Evolutionary conservation across 2,329 filamentous ascomycete species (phyloP).

Genomic region (Gremmenia infestans): DNA sequence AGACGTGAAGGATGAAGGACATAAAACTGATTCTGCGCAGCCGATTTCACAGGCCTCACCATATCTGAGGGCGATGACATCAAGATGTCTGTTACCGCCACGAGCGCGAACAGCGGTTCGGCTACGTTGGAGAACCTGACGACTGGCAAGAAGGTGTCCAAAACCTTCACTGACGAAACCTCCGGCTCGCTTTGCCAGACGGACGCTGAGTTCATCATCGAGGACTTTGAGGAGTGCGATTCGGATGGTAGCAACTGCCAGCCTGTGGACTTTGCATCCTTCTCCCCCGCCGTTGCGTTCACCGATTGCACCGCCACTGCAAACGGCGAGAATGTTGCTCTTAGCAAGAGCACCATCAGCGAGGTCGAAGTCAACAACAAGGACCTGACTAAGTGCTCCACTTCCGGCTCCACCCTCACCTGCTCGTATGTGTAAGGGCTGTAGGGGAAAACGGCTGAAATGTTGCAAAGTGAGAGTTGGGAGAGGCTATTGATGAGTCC

Average conservation of each 20-base stretch:
- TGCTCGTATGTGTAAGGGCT: slow-evolving; percentile 13
- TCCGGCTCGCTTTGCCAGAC: slow-evolving; percentile 32
- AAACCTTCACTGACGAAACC: slow-evolving; percentile 33
- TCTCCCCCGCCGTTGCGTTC: not conserved
- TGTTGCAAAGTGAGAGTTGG: too few species aligned
- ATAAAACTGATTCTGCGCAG: not conserved
- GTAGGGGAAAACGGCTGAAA: not conserved
- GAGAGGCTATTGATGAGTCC: too few species aligned
- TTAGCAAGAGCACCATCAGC: not conserved
- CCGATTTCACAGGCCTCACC: slow-evolving; percentile 29
- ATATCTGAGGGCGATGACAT: slow-evolving; percentile 41
- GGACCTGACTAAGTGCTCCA: not conserved
- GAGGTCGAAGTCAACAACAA: not conserved
- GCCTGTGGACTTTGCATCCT: not conserved
- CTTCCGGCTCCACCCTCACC: not conserved
- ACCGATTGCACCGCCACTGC: not conserved
- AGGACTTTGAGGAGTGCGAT: slow-evolving; percentile 36
- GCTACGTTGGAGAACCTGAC: slow-evolving; percentile 41
- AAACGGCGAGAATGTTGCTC: not conserved
- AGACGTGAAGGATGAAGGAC: not conserved
- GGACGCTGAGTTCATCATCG: slow-evolving; percentile 46
- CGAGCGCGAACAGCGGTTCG: slow-evolving; percentile 35
- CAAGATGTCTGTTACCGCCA: slow-evolving; percentile 34
- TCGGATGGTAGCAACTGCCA: not conserved
- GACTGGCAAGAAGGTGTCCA: slow-evolving; percentile 37